phyloP scores from a whole-genome alignment of 495 filamentous ascomycete genomes.

The Aspergillus hancockii region DNA sequence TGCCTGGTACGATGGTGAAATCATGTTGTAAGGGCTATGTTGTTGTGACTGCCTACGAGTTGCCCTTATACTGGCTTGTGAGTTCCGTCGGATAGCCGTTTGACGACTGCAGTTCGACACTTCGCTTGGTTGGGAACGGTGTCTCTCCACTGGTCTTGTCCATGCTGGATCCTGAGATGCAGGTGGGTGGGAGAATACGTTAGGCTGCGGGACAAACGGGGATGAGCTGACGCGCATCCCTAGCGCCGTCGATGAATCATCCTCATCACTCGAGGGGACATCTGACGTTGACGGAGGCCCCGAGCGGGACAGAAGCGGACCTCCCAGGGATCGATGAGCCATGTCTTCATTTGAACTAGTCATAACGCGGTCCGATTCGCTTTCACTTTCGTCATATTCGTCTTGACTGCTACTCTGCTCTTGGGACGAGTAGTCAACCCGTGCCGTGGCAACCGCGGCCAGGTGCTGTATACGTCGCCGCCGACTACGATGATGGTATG shows the following conservation, averaged over 20 bases:
- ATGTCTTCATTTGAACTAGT: slow-evolving; percentile 83
- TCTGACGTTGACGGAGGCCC: slow-evolving; percentile 37
- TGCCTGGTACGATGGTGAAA: slow-evolving; percentile 75
- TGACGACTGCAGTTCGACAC: slow-evolving; percentile 41
- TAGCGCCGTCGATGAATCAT: slow-evolving; percentile 80
- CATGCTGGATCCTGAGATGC: slow-evolving; percentile 53
- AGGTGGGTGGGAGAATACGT: slow-evolving; percentile 86
- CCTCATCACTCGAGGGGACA: slow-evolving; percentile 60
- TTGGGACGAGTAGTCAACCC: slow-evolving; percentile 48
- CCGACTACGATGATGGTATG: slow-evolving; percentile 48
- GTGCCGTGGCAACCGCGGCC: slow-evolving; percentile 44
- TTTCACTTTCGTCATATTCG: slow-evolving; percentile 85
- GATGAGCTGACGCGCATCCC: slow-evolving; percentile 60
- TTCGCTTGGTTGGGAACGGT: slow-evolving; percentile 40
- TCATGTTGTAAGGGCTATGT: slow-evolving; percentile 59
- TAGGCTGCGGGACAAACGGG: slow-evolving; percentile 81
- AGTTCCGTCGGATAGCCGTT: slow-evolving; percentile 39
- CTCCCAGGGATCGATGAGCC: slow-evolving; percentile 29
- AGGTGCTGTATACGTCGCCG: slow-evolving; percentile 55
- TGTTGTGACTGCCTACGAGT: slow-evolving; percentile 36
- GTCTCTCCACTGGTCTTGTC: slow-evolving; percentile 46
- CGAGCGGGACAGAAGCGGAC: slow-evolving; percentile 25
- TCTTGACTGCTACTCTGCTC: slow-evolving; percentile 75
- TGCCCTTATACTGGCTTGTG: slow-evolving; percentile 33
- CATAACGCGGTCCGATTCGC: slow-evolving; percentile 79